Evolutionary conservation across 164 flowering plant species (phyloP).

Genomic region (Liquidambar formosana): DNA sequence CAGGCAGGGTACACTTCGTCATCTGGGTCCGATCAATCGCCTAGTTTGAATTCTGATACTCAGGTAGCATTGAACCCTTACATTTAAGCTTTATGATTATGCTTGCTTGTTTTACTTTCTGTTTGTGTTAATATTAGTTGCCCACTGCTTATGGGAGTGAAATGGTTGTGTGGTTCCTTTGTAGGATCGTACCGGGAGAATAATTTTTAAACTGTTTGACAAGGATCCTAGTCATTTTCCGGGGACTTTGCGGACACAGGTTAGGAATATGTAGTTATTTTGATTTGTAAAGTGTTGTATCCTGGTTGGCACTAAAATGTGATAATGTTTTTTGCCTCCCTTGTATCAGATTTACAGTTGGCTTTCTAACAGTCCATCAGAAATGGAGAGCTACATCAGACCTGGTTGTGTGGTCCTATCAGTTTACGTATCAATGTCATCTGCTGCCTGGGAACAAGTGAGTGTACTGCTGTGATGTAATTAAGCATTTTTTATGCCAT

Average conservation of each 20-base stretch:
- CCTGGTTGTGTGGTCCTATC: constrained; percentile 93
- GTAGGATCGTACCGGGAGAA: constrained; percentile 81
- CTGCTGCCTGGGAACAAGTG: constrained; percentile 78
- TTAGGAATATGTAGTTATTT: constrained; percentile 15
- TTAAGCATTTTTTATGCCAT: background rate
- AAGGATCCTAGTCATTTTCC: constrained; percentile 90
- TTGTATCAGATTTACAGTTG: constrained; percentile 67
- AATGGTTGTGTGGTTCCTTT: background rate
- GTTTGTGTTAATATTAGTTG: background rate
- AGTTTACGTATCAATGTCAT: constrained; percentile 67
- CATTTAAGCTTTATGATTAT: background rate
- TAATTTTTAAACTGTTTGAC: constrained; percentile 80
- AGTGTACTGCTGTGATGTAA: constrained; percentile 26
- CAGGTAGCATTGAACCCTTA: constrained; percentile 45
- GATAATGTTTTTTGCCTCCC: background rate
- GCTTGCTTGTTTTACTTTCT: background rate
- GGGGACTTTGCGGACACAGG: constrained; percentile 61
- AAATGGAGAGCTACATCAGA: constrained; percentile 92
- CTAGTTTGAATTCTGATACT: constrained; percentile 71
- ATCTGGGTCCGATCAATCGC: constrained; percentile 87
- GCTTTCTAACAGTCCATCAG: constrained; percentile 89
- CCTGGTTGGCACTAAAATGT: background rate
- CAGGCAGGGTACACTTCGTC: constrained; percentile 73
- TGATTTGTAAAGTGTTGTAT: background rate
- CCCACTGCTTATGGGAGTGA: background rate